Evolutionary conservation across 2,329 filamentous ascomycete species (phyloP).

Genomic region (Sclerotinia minor): DNA sequence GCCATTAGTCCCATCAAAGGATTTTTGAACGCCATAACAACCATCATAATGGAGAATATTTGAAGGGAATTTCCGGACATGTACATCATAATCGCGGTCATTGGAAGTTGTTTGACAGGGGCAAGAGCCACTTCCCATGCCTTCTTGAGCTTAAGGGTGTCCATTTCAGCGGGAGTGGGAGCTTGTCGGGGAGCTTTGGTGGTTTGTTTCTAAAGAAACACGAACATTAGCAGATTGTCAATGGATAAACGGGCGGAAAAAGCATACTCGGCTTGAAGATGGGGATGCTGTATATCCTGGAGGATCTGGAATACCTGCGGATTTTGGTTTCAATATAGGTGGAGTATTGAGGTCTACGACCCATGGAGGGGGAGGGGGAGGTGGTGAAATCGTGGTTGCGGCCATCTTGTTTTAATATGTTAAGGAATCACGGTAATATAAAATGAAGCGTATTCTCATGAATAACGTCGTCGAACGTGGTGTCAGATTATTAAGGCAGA

Average conservation of each 20-base stretch:
- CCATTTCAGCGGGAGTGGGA: constrained; percentile 81
- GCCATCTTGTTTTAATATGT: constrained; percentile 1
- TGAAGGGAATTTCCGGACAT: constrained; percentile 98
- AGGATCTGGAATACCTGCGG: constrained; percentile 73
- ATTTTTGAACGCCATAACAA: constrained; percentile 98
- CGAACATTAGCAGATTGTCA: neutral
- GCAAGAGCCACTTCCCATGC: constrained; percentile 96
- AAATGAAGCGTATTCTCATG: neutral
- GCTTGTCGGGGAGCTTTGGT: constrained; percentile 56
- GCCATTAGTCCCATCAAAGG: constrained; percentile 80
- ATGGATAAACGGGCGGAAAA: neutral
- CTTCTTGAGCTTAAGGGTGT: constrained; percentile 95
- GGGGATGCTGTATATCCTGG: constrained; percentile 69
- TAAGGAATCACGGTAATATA: neutral
- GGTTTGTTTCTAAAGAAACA: constrained; percentile 42
- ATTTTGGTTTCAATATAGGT: constrained; percentile 65
- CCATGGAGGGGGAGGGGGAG: constrained; percentile 70
- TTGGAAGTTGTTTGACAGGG: constrained; percentile 89
- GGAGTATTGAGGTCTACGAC: constrained; percentile 75
- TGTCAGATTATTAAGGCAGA: constrained; percentile 6
- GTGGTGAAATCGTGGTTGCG: constrained; percentile 28
- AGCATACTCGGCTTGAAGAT: constrained; percentile 57
- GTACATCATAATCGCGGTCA: constrained; percentile 99
- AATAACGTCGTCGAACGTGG: neutral
- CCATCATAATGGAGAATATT: constrained; percentile 99